Conservation (phyloP, 176 grass and related monocot genomes). For the Tillandsia leiboldiana region DNA sequence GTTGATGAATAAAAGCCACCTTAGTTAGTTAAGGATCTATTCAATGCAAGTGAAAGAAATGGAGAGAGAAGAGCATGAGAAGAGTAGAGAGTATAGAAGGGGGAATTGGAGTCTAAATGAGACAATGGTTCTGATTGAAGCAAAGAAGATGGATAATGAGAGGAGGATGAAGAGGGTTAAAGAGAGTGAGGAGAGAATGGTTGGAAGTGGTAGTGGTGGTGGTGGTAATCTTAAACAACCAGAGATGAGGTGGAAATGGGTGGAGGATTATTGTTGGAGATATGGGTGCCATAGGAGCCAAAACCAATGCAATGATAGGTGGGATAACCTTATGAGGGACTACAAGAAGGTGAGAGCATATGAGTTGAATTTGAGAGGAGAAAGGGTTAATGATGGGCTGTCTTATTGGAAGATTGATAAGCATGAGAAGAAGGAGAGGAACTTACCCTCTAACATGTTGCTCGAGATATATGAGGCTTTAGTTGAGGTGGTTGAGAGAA, state of each 20-base stretch:
- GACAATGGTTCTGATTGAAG: slow-evolving; percentile 23
- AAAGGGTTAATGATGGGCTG: neutral
- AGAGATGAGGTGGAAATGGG: slow-evolving; percentile 28
- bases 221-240: neutral
- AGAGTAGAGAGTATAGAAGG: slow-evolving; percentile 14
- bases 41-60: slow-evolving; percentile 2
- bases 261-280: slow-evolving; percentile 27
- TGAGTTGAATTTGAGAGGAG: neutral
- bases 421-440: slow-evolving; percentile 16
- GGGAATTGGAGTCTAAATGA: slow-evolving; percentile 22
- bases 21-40: neutral
- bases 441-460: slow-evolving; percentile 20
- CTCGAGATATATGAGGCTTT: slow-evolving; percentile 22
- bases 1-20: neutral
- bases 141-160: slow-evolving; percentile 23
- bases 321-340: slow-evolving; percentile 30
- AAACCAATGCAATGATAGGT: slow-evolving; percentile 30
- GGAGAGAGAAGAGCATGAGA: slow-evolving; percentile 4
- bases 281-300: slow-evolving; percentile 21
- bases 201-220: neutral
- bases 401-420: slow-evolving; percentile 22
- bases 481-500: slow-evolving; percentile 10
- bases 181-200: neutral
- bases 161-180: slow-evolving; percentile 10
- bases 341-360: slow-evolving; percentile 27